Evolutionary conservation across 768 basidiomycete species (phyloP).

Genomic region (Auricularia cornea): DNA sequence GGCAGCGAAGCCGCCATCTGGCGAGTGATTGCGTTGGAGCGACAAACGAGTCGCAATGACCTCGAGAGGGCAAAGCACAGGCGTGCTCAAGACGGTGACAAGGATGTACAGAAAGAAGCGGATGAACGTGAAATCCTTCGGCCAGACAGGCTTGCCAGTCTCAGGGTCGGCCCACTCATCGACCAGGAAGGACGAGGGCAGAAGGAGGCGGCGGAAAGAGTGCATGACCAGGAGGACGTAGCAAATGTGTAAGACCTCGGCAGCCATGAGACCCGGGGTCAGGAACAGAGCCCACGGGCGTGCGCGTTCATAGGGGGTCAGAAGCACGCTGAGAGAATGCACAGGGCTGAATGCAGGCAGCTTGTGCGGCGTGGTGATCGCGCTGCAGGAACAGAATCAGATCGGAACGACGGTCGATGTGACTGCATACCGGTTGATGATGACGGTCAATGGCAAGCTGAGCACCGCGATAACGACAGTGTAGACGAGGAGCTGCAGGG

Average conservation of each 20-base stretch:
- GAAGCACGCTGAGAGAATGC: conserved; percentile 55
- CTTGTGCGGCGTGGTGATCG: conserved; percentile 76
- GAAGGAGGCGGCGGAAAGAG: conserved; percentile 42
- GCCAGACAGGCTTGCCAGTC: conserved; percentile 20
- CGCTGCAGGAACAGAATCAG: conserved; percentile 30
- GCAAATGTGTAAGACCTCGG: conserved; percentile 35
- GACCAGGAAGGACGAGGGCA: conserved; percentile 33
- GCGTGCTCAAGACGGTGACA: conserved; percentile 48
- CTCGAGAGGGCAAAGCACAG: conserved; percentile 64
- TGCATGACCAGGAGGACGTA: conserved; percentile 38
- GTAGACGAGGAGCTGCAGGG: conserved; percentile 56
- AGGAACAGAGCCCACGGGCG: conserved; percentile 75
- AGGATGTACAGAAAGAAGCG: conserved; percentile 49
- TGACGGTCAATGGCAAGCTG: conserved; percentile 57
- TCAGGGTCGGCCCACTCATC: conserved; percentile 26
- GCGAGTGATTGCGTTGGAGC: conserved; percentile 71
- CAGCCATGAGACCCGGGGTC: conserved; percentile 56
- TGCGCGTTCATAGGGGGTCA: conserved; percentile 74
- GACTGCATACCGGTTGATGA: conserved; percentile 61
- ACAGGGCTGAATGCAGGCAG: conserved; percentile 53
- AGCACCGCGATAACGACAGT: conserved; percentile 58
- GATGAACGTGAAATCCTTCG: conserved; percentile 38
- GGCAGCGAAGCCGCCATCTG: conserved; percentile 64
- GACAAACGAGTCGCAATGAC: conserved; percentile 72
- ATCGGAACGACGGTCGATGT: background rate